Percentiles rank a stretch among this genome's conserved stretches.
phyloP scores from a whole-genome alignment of 345 rosid species.

The Crucihimalaya himalaica region DNA sequence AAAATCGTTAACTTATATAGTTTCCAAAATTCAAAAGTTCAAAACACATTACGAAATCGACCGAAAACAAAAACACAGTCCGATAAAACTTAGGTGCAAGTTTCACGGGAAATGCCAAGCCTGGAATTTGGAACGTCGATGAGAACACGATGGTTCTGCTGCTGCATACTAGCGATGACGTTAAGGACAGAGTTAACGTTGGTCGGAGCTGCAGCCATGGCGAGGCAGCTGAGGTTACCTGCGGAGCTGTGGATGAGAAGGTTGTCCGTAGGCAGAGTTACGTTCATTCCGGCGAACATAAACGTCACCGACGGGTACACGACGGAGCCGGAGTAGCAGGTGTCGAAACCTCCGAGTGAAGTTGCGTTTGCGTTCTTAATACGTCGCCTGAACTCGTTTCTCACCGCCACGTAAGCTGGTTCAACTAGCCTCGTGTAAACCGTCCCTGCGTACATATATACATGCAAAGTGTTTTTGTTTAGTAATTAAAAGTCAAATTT shows the following conservation, averaged over 20 bases:
- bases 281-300: constrained; percentile 87
- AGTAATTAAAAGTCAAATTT: background rate
- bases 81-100: constrained; percentile 49
- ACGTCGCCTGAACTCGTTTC: constrained; percentile 68
- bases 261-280: constrained; percentile 78
- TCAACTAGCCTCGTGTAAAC: constrained; percentile 74
- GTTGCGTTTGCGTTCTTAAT: constrained; percentile 57
- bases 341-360: constrained; percentile 90
- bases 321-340: constrained; percentile 79
- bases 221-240: constrained; percentile 73
- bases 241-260: constrained; percentile 83
- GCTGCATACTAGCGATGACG: constrained; percentile 96
- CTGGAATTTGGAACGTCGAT: constrained; percentile 79
- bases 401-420: constrained; percentile 74
- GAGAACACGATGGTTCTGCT: constrained; percentile 86
- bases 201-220: constrained; percentile 85
- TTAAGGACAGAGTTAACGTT: constrained; percentile 87
- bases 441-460: constrained; percentile 52
- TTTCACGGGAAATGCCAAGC: constrained; percentile 86
- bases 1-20: constrained; percentile 13
- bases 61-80: background rate
- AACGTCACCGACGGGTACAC: constrained; percentile 71
- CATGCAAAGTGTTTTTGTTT: background rate
- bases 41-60: background rate
- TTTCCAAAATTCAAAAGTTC: constrained; percentile 6